Evolutionary conservation across 139 green algal genomes (phyloP).

Genomic region (Micromonas pusilla): DNA sequence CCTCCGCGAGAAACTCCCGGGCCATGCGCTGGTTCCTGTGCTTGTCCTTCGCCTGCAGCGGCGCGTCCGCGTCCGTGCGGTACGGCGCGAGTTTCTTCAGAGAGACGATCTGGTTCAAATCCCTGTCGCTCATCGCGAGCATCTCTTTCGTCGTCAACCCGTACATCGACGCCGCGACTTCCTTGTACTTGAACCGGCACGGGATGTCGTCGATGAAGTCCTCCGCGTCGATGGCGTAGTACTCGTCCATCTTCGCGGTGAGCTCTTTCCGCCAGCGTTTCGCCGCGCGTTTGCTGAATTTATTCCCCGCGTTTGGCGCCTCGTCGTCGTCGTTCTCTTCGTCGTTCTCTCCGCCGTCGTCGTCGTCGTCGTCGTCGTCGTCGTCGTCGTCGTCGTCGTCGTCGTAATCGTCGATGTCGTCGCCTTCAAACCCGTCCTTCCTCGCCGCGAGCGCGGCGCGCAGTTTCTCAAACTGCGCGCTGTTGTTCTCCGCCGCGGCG

Average conservation of each 20-base stretch:
- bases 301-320: not conserved
- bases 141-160: constrained; percentile 12
- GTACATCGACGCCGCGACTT: constrained; percentile 13
- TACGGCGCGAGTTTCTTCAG: constrained; percentile 32
- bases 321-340: constrained; percentile 11
- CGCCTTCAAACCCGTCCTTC: not conserved
- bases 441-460: not conserved
- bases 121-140: constrained; percentile 22
- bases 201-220: constrained; percentile 21
- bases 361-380: constrained; percentile 5
- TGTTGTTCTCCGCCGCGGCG: not conserved
- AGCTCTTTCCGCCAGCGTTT: constrained; percentile 17
- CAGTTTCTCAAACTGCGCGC: not conserved
- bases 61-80: not conserved
- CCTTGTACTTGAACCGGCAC: constrained; percentile 6
- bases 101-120: constrained; percentile 23
- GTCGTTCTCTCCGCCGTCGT: not conserved
- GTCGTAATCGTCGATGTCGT: constrained; percentile 3
- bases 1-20: not conserved
- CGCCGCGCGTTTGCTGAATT: constrained; percentile 14
- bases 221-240: constrained; percentile 10
- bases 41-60: not conserved
- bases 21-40: not conserved
- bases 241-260: constrained; percentile 18
- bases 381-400: constrained; percentile 15